These are phyloP conservation scores for Neurospora sp. DNA, from an alignment of 495 filamentous ascomycete species.

Conservation along the genomic window DNA sequence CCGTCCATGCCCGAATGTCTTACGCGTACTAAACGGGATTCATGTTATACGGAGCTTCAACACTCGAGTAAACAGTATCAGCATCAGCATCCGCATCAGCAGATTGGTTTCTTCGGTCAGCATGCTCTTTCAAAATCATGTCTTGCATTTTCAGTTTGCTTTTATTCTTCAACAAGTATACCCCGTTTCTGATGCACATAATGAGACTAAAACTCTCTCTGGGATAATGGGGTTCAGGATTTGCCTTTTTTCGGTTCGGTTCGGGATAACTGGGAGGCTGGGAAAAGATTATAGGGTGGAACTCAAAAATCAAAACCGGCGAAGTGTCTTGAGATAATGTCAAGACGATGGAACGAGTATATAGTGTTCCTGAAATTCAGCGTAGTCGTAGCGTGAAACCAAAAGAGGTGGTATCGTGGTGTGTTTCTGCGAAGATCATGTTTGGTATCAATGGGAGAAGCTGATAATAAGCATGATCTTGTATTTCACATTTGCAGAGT, in stretches of 20 bases:
- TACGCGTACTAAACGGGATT: neutral
- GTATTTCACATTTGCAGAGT: neutral
- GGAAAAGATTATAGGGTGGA: neutral
- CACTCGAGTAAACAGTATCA: neutral
- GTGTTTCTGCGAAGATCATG: neutral
- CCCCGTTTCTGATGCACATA: neutral
- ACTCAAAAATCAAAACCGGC: neutral
- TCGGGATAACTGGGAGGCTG: neutral
- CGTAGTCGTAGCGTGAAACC: neutral
- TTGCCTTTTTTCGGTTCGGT: neutral
- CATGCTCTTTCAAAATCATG: neutral
- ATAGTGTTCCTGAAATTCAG: neutral
- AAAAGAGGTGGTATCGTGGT: neutral
- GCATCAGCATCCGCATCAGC: neutral
- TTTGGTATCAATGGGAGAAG: neutral
- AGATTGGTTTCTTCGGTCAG: neutral
- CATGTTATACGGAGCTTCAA: neutral
- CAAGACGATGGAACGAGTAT: neutral
- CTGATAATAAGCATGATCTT: neutral
- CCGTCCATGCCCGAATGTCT: neutral
- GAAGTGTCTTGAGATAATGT: neutral
- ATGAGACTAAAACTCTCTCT: neutral
- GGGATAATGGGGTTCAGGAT: neutral
- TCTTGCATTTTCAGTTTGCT: neutral
- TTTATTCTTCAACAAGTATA: constrained; percentile 2